A percentile compares a stretch with the other conserved stretches of the same genome.
Conservation (phyloP, 78 protist species). For the Carpediemonas membranifera region DNA sequence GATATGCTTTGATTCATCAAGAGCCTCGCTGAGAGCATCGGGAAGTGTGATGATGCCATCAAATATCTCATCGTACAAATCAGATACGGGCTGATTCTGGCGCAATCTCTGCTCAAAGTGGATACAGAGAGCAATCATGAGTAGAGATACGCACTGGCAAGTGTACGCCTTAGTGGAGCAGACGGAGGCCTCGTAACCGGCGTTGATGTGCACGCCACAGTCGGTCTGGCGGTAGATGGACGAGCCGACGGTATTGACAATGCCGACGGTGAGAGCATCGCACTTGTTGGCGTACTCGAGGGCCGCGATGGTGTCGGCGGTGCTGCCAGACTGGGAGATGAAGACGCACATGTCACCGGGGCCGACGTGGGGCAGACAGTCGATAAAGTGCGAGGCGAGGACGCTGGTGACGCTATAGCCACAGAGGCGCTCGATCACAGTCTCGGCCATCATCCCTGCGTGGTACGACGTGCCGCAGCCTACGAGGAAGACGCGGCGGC, state of each 20-base stretch:
- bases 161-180: constrained; percentile 97
- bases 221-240: constrained; percentile 71
- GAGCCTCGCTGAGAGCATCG: constrained; percentile 19
- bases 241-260: constrained; percentile 69
- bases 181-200: constrained; percentile 93
- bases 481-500: constrained; percentile 33
- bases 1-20: not conserved
- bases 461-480: constrained; percentile 76
- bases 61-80: not conserved
- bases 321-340: constrained; percentile 65
- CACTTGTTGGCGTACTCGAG: not conserved
- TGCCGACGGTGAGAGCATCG: constrained; percentile 3
- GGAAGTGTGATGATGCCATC: constrained; percentile 39
- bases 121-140: constrained; percentile 42
- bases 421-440: constrained; percentile 37
- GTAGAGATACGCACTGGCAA: constrained; percentile 49
- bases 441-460: constrained; percentile 37
- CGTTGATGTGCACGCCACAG: constrained; percentile 77
- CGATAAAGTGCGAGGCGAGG: constrained; percentile 50
- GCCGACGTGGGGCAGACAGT: constrained; percentile 46
- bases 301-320: constrained; percentile 73
- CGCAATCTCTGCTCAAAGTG: too few species aligned
- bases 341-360: constrained; percentile 28
- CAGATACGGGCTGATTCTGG: not conserved
- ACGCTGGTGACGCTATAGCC: constrained; percentile 25